These are phyloP conservation scores for Paraconiothyrium brasiliense DNA, from an alignment of 2,329 filamentous ascomycete species.

Conservation along the genomic window DNA sequence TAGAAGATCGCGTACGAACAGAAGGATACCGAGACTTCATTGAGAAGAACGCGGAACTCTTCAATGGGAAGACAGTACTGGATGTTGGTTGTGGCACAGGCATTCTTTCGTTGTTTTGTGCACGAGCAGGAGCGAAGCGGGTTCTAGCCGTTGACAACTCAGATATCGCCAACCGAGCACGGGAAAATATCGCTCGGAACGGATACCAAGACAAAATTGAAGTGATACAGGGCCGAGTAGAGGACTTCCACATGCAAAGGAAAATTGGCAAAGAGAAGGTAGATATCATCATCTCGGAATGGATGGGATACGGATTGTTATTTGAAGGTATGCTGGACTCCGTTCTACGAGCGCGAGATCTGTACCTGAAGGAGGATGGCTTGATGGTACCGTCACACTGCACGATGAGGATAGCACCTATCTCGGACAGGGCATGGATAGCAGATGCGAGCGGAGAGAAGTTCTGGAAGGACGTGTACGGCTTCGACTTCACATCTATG, in stretches of 20 bases:
- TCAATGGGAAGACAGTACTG: constrained; percentile 84
- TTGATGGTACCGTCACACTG: constrained; percentile 88
- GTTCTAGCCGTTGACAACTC: constrained; percentile 95
- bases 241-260: constrained; percentile 78
- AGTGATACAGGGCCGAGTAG: constrained; percentile 84
- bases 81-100: constrained; percentile 87
- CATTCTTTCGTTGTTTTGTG: constrained; percentile 94
- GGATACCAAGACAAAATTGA: constrained; percentile 77
- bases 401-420: constrained; percentile 82
- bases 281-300: constrained; percentile 95
- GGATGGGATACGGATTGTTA: constrained; percentile 95
- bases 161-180: constrained; percentile 86
- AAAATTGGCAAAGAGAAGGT: constrained; percentile 65
- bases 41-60: constrained; percentile 88
- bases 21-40: constrained; percentile 95
- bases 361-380: constrained; percentile 81
- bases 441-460: constrained; percentile 71
- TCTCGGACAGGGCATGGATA: constrained; percentile 80
- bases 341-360: constrained; percentile 86
- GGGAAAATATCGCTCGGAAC: constrained; percentile 85
- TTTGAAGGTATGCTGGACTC: constrained; percentile 98
- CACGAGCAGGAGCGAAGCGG: constrained; percentile 83
- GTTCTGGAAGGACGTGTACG: constrained; percentile 94
- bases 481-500: constrained; percentile 95
- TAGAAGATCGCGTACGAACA: constrained; percentile 88